Conservation (phyloP, 805 yeast species). For the Ogataea trehaloabstinens region DNA sequence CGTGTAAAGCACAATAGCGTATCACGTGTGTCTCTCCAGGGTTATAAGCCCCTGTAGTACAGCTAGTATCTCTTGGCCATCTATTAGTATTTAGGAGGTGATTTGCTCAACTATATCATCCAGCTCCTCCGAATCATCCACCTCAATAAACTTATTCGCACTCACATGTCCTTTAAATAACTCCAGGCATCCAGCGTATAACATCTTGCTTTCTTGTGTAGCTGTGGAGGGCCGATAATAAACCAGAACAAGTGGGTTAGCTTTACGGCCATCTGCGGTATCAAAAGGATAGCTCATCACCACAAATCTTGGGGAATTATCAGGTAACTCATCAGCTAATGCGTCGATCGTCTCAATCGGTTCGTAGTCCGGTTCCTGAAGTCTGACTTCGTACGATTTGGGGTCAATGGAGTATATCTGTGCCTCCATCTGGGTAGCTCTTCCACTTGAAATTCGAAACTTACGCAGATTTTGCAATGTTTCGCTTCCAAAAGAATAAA, state of each 20-base stretch:
- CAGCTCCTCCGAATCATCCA: conserved; percentile 69
- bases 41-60: too few relatives aligned
- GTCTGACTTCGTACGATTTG: conserved; percentile 47
- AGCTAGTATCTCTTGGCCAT: too few relatives aligned
- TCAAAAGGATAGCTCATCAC: conserved; percentile 74
- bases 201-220: conserved; percentile 80
- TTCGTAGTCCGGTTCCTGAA: conserved; percentile 40
- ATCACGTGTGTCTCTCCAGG: too few relatives aligned
- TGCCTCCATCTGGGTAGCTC: conserved; percentile 61
- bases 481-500: conserved; percentile 62
- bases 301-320: conserved; percentile 73
- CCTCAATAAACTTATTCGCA: conserved; percentile 59
- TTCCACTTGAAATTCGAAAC: conserved; percentile 70
- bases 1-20: too few relatives aligned
- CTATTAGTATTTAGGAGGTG: too few relatives aligned
- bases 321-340: conserved; percentile 75
- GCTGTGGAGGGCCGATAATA: conserved; percentile 88
- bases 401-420: conserved; percentile 60
- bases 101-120: conserved; percentile 49
- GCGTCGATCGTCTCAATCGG: conserved; percentile 54
- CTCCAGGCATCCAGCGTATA: conserved; percentile 89
- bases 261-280: conserved; percentile 66
- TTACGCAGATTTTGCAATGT: conserved; percentile 61
- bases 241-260: conserved; percentile 72
- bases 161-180: conserved; percentile 75